These are phyloP conservation scores for Acacia melanoxylon DNA, from an alignment of 306 rosid species.

Conservation along the genomic window DNA sequence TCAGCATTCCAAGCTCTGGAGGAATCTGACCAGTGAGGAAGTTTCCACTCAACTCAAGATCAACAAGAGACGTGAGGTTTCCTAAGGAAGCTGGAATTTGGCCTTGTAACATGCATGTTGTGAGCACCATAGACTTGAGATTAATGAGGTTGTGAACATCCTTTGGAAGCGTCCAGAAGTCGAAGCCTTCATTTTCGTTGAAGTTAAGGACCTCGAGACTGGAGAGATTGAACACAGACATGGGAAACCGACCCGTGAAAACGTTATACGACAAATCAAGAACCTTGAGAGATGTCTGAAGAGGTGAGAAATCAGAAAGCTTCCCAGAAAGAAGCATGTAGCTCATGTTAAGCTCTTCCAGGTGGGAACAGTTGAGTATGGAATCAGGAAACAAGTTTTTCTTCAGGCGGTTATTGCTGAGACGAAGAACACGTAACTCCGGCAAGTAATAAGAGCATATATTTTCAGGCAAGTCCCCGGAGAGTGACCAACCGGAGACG, in stretches of 20 bases:
- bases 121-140: constrained; percentile 49
- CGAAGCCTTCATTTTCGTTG: constrained; percentile 50
- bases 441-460: constrained; percentile 61
- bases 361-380: constrained; percentile 48
- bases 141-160: constrained; percentile 39
- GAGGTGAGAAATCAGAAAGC: constrained; percentile 54
- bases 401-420: constrained; percentile 40
- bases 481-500: constrained; percentile 40
- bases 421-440: constrained; percentile 48
- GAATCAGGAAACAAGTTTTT: constrained; percentile 41
- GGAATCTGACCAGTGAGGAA: constrained; percentile 58
- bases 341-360: constrained; percentile 55
- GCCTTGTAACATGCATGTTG: constrained; percentile 55
- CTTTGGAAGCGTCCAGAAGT: constrained; percentile 53
- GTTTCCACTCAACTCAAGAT: constrained; percentile 70
- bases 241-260: constrained; percentile 53
- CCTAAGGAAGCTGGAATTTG: constrained; percentile 54
- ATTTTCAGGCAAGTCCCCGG: constrained; percentile 49
- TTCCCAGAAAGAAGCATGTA: constrained; percentile 33
- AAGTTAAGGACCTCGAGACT: constrained; percentile 54
- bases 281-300: constrained; percentile 41
- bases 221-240: constrained; percentile 53
- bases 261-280: constrained; percentile 60
- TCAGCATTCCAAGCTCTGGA: constrained; percentile 45
- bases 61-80: constrained; percentile 62